A percentile compares a stretch with the other conserved stretches of the same genome.
Conservation (phyloP, 2,329 filamentous ascomycete genomes). For the Ophiocordyceps camponoti-saundersi region DNA sequence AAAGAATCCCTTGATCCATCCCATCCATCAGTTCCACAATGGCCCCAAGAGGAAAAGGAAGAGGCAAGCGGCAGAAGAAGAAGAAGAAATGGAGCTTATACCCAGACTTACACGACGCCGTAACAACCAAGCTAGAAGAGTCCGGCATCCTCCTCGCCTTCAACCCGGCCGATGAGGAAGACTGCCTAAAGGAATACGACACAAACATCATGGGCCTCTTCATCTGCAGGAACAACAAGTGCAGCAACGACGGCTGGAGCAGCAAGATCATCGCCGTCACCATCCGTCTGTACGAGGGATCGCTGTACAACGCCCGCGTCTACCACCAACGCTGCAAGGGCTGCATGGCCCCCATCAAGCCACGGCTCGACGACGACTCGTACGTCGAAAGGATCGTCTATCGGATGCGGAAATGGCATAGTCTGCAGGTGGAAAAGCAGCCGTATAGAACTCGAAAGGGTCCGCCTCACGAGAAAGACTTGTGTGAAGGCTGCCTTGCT, state of each 20-base stretch:
- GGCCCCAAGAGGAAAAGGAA: not conserved
- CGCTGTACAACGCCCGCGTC: slow-evolving; percentile 18
- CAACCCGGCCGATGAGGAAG: slow-evolving; percentile 5
- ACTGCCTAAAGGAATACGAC: slow-evolving; percentile 4
- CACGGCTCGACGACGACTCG: slow-evolving; percentile 9
- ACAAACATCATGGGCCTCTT: slow-evolving; percentile 17
- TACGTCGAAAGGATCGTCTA: slow-evolving; percentile 19
- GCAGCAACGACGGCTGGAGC: slow-evolving; percentile 9
- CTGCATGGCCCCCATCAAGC: slow-evolving; percentile 11
- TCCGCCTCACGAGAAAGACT: slow-evolving; percentile 7
- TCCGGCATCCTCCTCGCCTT: slow-evolving; percentile 8
- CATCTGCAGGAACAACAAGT: slow-evolving; percentile 11
- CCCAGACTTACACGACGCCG: slow-evolving; percentile 4
- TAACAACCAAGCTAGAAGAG: slow-evolving; percentile 4
- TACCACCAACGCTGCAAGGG: slow-evolving; percentile 18
- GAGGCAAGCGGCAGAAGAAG: not conserved
- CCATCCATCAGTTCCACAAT: not conserved
- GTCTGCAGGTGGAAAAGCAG: slow-evolving; percentile 7
- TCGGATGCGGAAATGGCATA: slow-evolving; percentile 19
- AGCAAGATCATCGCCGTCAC: slow-evolving; percentile 16
- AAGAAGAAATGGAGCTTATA: slow-evolving; percentile 7
- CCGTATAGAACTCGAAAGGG: not conserved
- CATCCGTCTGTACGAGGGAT: slow-evolving; percentile 13
- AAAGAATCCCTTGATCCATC: too few relatives aligned
- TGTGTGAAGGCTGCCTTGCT: slow-evolving; percentile 20